Base-by-base conservation (phyloP, 176 grass and related monocot species). In the Leersia perrieri region DNA sequence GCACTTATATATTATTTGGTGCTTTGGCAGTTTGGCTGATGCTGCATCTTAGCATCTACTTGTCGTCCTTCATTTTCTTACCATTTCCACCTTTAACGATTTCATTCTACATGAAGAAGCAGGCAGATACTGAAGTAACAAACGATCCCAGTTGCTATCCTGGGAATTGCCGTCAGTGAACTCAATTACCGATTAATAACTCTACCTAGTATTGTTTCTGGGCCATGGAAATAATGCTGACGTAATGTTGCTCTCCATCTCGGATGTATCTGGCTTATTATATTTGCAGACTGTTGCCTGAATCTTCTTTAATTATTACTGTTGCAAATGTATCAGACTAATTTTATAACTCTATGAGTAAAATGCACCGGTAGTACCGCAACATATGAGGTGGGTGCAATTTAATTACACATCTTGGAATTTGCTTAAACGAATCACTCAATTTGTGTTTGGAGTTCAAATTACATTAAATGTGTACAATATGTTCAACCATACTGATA, bases 91-190 rank as follows among this genome's bases (percentile, higher is more conserved):
- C 57, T 11, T 33, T 15, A 64, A 63, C 36, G 38, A 34, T 47
- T 73, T 5, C 69, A 62, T 64, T 26, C 51, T 55, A 33, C 20
- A 14, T 83, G 29, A 66, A 83, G 60, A 53, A 55, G 80, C 60
- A 74, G 80, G 32, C n/a, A 28, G 47, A 44, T 42, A 73, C 81
- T 28, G 60, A 51, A 83, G 65, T 75, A 83, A 66, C 80, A 27
- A 33, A 53, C 41, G 0, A 8, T 33, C 41, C 15, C 0, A 51
- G 36, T 2, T 11, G 22, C 67, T 36, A 55, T 55, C 70, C 38
- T 7, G 42, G 61, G 23, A 22, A 47, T 18, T 27, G 40, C 42
- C 71, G 15, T 55, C 42, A 9, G 23, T 66, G 3, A 42, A 44
- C 47, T 71, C 27, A 63, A 44, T 14, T 8, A 61, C 14, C n/a